Evolutionary conservation across 2,329 filamentous ascomycete genomes (phyloP), one percentile per base, ranked within the genome.

Genomic region (Elsinoe necatrix): DNA sequence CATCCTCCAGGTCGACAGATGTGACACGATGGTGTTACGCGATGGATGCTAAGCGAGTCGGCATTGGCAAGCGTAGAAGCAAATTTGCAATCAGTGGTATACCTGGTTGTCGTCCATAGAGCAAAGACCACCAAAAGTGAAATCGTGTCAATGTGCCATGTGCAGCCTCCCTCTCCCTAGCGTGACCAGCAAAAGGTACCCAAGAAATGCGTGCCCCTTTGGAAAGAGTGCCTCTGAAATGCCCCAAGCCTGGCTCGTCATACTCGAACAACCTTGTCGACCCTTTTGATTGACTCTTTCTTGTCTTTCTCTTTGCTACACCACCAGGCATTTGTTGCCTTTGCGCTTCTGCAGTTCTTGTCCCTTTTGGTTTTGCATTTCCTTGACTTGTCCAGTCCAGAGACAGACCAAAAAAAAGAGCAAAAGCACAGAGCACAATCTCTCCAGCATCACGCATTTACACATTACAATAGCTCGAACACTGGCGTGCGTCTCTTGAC

Each of bases 401-500:
- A n/a, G n/a, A n/a, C n/a, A n/a, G n/a, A n/a, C n/a, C n/a, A n/a
- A 5, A 20, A 31, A 18, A 25, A 31, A 4, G n/a, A 50, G 43
- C n/a, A 23, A 48, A 48, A 23, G 27, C 25, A 34, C 25, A 43
- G 25, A 52, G 48, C 48, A 45, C 41, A 14, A 25, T 4, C 41
- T 18, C 16, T 31, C 21, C 43, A 48, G 18, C 23, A 29, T 29
- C 9, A 29, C 27, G 9, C 43, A 20, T 23, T 25, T 29, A 29
- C 27, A 48, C 20, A 14, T 31, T 9, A 12, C 29, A 52, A 16
- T 52, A 52, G 48, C 48, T 52, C 48, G 48, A 52, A 45, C 41
- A 45, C 41, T 55, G 52, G 35, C 37, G 52, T 31, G 35, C 29
- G 21, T 55, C 39, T 31, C 47, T 34, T 34, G 14, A 12, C 18